phyloP scores from a whole-genome alignment of 2,329 filamentous ascomycete species.

The Macrophomina pseudophaseolina region DNA sequence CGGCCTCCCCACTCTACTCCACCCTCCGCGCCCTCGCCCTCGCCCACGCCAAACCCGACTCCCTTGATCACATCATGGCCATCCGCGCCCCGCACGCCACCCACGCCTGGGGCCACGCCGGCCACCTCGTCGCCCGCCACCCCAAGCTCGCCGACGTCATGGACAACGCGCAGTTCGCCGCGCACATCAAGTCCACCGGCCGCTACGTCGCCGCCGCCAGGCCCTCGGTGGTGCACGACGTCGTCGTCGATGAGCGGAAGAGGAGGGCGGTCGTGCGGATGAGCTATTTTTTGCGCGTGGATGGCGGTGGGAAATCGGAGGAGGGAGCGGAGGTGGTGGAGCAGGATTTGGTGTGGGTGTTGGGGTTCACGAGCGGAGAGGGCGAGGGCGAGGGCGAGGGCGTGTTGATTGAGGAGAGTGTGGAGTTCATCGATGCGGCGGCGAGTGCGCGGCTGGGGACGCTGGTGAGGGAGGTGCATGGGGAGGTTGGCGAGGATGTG shows the following conservation, averaged over 20 bases:
- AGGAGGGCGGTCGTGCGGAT: background rate
- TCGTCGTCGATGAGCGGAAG: background rate
- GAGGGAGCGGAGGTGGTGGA: background rate
- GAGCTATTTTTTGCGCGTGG: background rate
- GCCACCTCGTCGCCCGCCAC: background rate
- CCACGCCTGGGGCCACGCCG: slow-evolving; percentile 8
- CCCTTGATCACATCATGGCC: background rate
- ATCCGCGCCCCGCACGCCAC: background rate
- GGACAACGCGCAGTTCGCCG: background rate
- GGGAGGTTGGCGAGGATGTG: slow-evolving; percentile 7
- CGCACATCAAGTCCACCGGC: background rate
- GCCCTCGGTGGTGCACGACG: background rate
- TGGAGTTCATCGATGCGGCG: slow-evolving; percentile 8
- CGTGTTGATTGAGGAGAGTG: slow-evolving; percentile 5
- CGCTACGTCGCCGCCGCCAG: background rate
- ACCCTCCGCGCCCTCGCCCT: background rate
- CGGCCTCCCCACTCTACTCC: background rate
- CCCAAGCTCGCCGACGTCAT: background rate
- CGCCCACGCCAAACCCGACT: background rate
- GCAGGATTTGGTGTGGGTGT: slow-evolving; percentile 8
- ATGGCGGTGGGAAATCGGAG: background rate
- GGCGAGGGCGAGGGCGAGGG: background rate
- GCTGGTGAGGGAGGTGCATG: slow-evolving; percentile 2
- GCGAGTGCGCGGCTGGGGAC: slow-evolving; percentile 16
- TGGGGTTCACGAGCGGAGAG: background rate